Evolutionary conservation across 495 filamentous ascomycete genomes (phyloP).

Genomic region (Xylaria flabelliformis): DNA sequence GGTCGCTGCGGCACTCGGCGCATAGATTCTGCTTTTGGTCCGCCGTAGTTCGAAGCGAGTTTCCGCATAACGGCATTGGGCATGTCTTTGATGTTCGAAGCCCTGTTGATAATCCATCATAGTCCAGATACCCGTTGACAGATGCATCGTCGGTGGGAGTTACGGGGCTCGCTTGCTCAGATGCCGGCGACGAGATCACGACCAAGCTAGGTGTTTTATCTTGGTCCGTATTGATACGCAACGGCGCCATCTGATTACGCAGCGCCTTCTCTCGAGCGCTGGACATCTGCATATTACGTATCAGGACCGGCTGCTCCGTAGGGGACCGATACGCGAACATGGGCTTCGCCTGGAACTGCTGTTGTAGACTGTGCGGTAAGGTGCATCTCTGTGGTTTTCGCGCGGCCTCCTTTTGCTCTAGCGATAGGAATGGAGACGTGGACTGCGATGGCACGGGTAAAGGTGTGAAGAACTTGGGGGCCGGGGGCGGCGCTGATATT

Average conservation of each 20-base stretch:
- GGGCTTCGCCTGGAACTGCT: not conserved
- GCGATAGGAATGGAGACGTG: not conserved
- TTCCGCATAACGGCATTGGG: constrained; percentile 33
- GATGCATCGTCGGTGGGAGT: constrained; percentile 2
- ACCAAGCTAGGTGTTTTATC: constrained; percentile 5
- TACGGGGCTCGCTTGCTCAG: constrained; percentile 5
- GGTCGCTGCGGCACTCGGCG: constrained; percentile 27
- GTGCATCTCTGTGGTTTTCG: constrained; percentile 1
- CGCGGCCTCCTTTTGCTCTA: not conserved
- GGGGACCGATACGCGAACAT: not conserved
- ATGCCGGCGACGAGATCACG: constrained; percentile 24
- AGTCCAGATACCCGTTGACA: constrained; percentile 31
- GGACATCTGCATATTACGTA: not conserved
- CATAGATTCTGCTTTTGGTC: constrained; percentile 37
- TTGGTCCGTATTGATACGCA: constrained; percentile 5
- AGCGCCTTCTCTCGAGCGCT: not conserved
- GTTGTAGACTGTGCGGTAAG: not conserved
- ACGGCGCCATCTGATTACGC: not conserved
- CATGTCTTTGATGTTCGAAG: constrained; percentile 44
- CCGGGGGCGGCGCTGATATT: not conserved
- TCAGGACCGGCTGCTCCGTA: not conserved
- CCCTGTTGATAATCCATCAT: constrained; percentile 46
- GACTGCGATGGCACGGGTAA: not conserved
- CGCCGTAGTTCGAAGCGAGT: not conserved
- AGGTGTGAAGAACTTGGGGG: constrained; percentile 3